phyloP scores from a whole-genome alignment of 305 asterid species.

The Petunia hybrid region DNA sequence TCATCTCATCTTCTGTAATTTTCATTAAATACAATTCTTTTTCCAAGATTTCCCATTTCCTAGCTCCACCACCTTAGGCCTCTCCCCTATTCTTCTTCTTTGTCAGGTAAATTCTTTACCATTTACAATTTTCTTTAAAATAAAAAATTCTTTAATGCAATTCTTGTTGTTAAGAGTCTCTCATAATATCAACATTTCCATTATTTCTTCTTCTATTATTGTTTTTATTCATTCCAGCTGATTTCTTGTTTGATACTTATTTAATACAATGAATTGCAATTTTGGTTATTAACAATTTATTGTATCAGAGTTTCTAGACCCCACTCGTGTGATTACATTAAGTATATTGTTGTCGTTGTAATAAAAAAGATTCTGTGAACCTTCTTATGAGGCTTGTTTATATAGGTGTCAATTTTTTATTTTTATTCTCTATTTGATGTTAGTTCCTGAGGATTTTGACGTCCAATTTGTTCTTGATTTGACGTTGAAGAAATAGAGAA shows the following conservation, averaged over 20 bases:
- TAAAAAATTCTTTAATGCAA: not conserved
- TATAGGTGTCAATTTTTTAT: not conserved
- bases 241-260: not conserved
- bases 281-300: not conserved
- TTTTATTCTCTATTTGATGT: no score
- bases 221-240: not conserved
- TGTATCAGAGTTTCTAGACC: no score
- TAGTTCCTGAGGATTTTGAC: no score
- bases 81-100: not conserved
- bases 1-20: slow-evolving; percentile 6
- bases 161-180: not conserved
- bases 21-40: slow-evolving; percentile 18
- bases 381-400: not conserved
- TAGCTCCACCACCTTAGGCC: not conserved
- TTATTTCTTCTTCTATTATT: no score
- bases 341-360: no score
- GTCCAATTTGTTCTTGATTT: not conserved
- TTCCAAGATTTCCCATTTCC: not conserved
- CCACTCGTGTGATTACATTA: no score
- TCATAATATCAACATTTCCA: not conserved
- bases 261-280: not conserved
- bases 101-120: not conserved
- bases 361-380: not conserved
- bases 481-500: not conserved
- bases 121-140: not conserved